Percentiles rank a stretch among this genome's conserved stretches.
These are phyloP conservation scores for Curvularia verruculosa DNA, from an alignment of 2,329 filamentous ascomycete genomes.

Conservation along the genomic window DNA sequence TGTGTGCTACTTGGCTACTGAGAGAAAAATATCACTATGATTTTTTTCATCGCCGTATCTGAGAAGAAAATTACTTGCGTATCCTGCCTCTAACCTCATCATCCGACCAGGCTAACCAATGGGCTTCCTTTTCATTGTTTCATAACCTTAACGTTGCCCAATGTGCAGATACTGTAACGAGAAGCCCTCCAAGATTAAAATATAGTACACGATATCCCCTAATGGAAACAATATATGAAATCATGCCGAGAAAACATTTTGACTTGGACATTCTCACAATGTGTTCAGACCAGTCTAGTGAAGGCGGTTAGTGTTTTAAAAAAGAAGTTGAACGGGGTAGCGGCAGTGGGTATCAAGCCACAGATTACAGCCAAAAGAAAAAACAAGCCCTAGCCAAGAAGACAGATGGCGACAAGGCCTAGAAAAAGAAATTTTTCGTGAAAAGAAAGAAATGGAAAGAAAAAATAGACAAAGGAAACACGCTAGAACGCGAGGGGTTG, in stretches of 20 bases:
- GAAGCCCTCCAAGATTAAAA: neutral
- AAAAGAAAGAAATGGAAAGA: neutral
- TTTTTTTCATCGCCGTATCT: neutral
- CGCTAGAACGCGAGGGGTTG: neutral
- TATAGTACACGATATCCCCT: neutral
- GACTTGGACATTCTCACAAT: neutral
- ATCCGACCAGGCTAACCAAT: too few relatives aligned
- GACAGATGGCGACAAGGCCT: neutral
- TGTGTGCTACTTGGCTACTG: neutral
- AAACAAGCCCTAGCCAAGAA: neutral
- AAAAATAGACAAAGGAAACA: neutral
- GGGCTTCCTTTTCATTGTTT: too few relatives aligned
- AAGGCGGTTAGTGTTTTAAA: neutral
- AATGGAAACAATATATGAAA: neutral
- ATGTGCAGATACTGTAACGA: neutral
- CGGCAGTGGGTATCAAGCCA: constrained; percentile 2
- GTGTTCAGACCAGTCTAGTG: neutral
- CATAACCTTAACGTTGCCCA: neutral
- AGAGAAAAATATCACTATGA: neutral
- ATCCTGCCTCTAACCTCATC: neutral
- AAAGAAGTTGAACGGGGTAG: neutral
- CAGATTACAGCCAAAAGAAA: neutral
- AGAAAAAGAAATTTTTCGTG: neutral
- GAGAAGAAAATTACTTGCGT: neutral
- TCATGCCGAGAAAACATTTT: neutral